Evolutionary conservation across 495 filamentous ascomycete genomes (phyloP), one percentile per base, ranked within the genome.

Genomic region (Pyrenopolyporus hunteri): DNA sequence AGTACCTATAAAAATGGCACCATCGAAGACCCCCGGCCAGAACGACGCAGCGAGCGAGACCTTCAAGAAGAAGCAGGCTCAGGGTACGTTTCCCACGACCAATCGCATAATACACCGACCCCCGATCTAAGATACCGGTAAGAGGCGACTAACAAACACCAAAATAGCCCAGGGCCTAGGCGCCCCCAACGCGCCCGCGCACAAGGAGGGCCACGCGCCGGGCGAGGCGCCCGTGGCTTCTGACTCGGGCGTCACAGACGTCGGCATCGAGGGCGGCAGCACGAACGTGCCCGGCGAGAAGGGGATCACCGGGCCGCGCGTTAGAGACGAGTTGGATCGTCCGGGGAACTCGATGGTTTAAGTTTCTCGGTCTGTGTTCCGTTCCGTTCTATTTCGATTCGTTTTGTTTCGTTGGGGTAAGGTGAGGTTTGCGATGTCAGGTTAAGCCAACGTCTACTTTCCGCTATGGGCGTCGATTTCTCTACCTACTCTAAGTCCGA

Each of bases 151-250:
- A 51, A 59, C 37, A 17, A 46, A 2, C 3, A 14, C 10, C n/a
- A 32, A 43, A 9, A 33, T 9, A 66, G 63, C 63, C 47, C 58
- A 66, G 54, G 63, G 63, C 35, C 48, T 66, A 43, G 63, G 63
- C 23, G 63, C 58, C 26, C 58, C 58, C 29, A 66, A 55, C 33
- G 63, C 63, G 5, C 58, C 58, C 11, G 63, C 58, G 2, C 63
- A 58, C 23, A 66, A 63, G 14, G 63, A 66, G 31, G 42, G 19
- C 3, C 63, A 59, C 22, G 46, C 26, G 1, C 64, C 64, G 1
- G 64, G 64, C 19, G 64, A 67, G 20, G 64, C 64, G 11, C 64
- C 64, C 16, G 59, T 67, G 5, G 64, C 64, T 16, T 67, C 59
- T 1, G 64, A 67, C 49, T 67, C 64, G 28, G 64, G 52, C 1